Evolutionary conservation across 345 rosid species (phyloP).

Genomic region (Arabis alpina): DNA sequence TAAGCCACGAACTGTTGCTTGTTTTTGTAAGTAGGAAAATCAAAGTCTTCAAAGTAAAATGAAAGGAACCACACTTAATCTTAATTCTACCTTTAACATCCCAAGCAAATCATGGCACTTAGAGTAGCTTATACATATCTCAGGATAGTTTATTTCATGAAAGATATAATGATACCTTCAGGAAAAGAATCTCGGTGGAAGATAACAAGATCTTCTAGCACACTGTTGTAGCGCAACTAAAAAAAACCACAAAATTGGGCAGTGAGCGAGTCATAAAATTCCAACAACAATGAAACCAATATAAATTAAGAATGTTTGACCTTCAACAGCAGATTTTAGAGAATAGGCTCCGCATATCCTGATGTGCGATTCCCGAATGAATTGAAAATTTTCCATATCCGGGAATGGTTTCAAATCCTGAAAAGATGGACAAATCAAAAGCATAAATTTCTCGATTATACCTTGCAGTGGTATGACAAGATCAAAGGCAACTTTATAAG

Average conservation of each 20-base stretch:
- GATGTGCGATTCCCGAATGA: conserved; percentile 62
- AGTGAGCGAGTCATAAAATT: conserved; percentile 18
- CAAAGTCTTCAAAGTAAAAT: conserved; percentile 10
- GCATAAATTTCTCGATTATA: conserved; percentile 5
- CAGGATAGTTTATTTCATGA: conserved; percentile 11
- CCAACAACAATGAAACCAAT: conserved; percentile 20
- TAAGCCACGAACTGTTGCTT: conserved; percentile 58
- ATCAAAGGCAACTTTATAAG: neutral
- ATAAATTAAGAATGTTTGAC: conserved; percentile 40
- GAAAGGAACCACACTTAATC: too few relatives aligned
- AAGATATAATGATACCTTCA: conserved; percentile 56
- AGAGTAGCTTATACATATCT: conserved; percentile 25
- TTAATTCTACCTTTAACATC: too few relatives aligned
- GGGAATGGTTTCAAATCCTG: conserved; percentile 94
- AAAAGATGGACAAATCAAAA: conserved; percentile 25
- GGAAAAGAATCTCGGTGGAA: conserved; percentile 80
- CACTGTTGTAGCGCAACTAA: conserved; percentile 52
- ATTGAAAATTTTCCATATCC: conserved; percentile 59
- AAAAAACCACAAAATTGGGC: conserved; percentile 24
- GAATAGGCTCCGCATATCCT: conserved; percentile 56
- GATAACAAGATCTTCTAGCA: conserved; percentile 70
- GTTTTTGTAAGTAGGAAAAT: conserved; percentile 5
- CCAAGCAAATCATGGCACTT: too few relatives aligned
- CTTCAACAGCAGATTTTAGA: conserved; percentile 53
- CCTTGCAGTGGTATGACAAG: conserved; percentile 8